Evolutionary conservation across 805 yeast species (phyloP).

Genomic region (Cyberlindnera euphorbiiphila): DNA sequence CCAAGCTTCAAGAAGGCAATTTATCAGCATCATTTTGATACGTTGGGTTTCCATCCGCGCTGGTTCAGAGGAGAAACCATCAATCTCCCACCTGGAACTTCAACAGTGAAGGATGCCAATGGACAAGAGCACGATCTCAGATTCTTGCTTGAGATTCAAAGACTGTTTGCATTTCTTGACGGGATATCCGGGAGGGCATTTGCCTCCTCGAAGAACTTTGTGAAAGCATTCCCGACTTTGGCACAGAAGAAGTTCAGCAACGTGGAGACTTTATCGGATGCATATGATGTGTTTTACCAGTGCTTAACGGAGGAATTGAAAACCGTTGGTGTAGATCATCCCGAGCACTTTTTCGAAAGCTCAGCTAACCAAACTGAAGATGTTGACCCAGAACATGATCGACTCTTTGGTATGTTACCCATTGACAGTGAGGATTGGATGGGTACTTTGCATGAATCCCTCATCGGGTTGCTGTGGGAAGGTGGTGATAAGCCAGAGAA

Average conservation of each 20-base stretch:
- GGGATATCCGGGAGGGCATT: slow-evolving; percentile 35
- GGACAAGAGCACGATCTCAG: slow-evolving; percentile 26
- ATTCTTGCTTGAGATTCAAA: slow-evolving; percentile 35
- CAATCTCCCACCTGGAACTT: slow-evolving; percentile 8
- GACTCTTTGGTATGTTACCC: slow-evolving; percentile 29
- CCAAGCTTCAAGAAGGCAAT: slow-evolving; percentile 32
- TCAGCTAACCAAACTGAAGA: neutral
- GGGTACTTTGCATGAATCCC: slow-evolving; percentile 30
- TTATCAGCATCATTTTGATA: slow-evolving; percentile 29
- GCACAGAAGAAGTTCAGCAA: slow-evolving; percentile 11
- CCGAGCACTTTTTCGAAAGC: slow-evolving; percentile 10
- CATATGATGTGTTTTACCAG: slow-evolving; percentile 20
- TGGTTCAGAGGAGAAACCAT: slow-evolving; percentile 37
- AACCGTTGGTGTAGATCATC: slow-evolving; percentile 1
- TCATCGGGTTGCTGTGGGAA: slow-evolving; percentile 33
- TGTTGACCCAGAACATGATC: neutral
- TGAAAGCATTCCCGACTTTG: slow-evolving; percentile 29
- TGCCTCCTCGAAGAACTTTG: slow-evolving; percentile 34
- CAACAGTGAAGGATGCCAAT: slow-evolving; percentile 17
- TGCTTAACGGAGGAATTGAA: slow-evolving; percentile 11
- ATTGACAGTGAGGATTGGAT: slow-evolving; percentile 32
- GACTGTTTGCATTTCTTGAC: slow-evolving; percentile 36
- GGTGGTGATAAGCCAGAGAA: slow-evolving; percentile 25
- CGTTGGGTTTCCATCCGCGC: slow-evolving; percentile 34
- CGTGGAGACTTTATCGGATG: slow-evolving; percentile 19